A percentile compares a stretch with the other conserved stretches of the same genome.
Evolutionary conservation across 441 rosid species (phyloP).

Genomic region (Macaranga tanarius): DNA sequence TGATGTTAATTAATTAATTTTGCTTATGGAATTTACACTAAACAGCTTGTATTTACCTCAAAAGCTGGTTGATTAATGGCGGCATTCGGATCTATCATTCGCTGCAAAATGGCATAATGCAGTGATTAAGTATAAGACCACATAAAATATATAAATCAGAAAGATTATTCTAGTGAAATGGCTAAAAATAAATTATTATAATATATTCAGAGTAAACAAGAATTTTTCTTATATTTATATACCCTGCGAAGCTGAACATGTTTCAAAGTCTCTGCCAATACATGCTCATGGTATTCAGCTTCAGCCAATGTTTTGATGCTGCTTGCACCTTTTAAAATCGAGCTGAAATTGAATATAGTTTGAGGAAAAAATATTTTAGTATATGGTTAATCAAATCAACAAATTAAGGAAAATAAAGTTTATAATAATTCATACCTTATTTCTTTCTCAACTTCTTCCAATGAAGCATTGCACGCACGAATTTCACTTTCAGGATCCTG

Average conservation of each 20-base stretch:
- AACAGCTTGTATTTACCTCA: conserved; percentile 1
- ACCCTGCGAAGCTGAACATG: conserved; percentile 23
- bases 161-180: too few relatives aligned
- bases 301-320: conserved; percentile 21
- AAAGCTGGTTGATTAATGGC: neutral
- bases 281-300: conserved; percentile 11
- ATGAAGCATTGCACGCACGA: neutral
- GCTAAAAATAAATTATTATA: too few relatives aligned
- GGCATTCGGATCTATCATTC: conserved; percentile 1
- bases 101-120: conserved; percentile 17
- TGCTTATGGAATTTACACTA: neutral
- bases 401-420: too few relatives aligned
- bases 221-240: too few relatives aligned
- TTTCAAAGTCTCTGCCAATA: conserved; percentile 32
- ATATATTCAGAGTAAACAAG: too few relatives aligned
- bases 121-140: neutral
- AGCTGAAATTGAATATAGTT: conserved; percentile 11
- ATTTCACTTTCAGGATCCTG: conserved; percentile 28
- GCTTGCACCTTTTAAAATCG: conserved; percentile 16
- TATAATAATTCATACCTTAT: conserved; percentile 22
- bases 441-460: conserved; percentile 29
- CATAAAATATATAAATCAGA: too few relatives aligned
- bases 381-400: too few relatives aligned
- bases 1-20: too few relatives aligned
- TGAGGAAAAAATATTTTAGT: neutral